Conservation (phyloP, 1,284 basidiomycete genomes). For the Peniophora sp. region DNA sequence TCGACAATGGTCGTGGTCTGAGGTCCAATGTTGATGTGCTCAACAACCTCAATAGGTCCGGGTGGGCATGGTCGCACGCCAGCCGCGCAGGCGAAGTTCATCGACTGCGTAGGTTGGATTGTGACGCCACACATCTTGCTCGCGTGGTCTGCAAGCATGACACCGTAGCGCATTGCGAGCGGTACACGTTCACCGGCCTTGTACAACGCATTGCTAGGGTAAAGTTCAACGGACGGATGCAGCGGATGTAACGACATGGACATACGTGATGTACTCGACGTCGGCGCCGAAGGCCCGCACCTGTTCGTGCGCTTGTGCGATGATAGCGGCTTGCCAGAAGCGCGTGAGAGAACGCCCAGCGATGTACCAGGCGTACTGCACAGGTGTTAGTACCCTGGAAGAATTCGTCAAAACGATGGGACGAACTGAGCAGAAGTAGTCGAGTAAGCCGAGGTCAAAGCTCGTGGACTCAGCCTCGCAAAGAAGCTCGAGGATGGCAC, state of each 20-base stretch:
- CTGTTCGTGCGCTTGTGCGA: conserved; percentile 44
- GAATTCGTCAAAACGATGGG: conserved; percentile 6
- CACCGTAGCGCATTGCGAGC: conserved; percentile 44
- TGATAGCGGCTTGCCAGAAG: conserved; percentile 52
- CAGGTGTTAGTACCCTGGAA: conserved; percentile 6
- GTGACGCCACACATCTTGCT: conserved; percentile 21
- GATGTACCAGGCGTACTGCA: conserved; percentile 62
- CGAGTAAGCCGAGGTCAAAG: conserved; percentile 58
- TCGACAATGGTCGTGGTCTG: no score
- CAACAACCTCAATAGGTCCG: no score
- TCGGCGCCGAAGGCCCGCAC: conserved; percentile 48
- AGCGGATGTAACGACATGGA: conserved; percentile 34
- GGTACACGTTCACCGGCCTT: conserved; percentile 1
- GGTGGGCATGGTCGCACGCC: no score
- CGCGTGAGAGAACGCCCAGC: conserved; percentile 57
- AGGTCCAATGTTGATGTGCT: no score
- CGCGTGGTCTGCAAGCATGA: conserved; percentile 46
- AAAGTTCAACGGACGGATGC: conserved; percentile 54
- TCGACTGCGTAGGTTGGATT: no score
- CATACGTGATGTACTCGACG: conserved; percentile 58
- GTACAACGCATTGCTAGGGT: conserved; percentile 41
- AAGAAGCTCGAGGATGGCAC: conserved; percentile 59
- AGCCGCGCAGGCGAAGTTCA: no score
- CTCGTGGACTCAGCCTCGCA: conserved; percentile 61
- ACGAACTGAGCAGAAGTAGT: conserved; percentile 51